Evolutionary conservation across 2,329 filamentous ascomycete genomes (phyloP).

Genomic region (Diaporthe humulicola): DNA sequence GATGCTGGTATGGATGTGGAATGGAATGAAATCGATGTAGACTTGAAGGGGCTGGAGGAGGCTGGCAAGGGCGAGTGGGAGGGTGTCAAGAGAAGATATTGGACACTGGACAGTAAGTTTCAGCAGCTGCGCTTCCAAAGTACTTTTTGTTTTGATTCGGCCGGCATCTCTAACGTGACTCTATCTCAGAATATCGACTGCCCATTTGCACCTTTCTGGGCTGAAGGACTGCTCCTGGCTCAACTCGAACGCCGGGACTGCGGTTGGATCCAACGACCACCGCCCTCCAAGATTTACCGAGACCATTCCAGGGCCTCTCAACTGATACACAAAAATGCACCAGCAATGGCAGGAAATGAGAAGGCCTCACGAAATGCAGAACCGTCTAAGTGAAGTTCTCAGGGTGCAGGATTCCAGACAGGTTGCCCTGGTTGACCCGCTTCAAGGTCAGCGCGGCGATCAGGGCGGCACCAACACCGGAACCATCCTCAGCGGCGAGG

Average conservation of each 20-base stretch:
- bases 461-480: constrained; percentile 94
- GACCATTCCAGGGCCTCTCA: not conserved
- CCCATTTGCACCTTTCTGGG: constrained; percentile 82
- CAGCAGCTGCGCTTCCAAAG: not conserved
- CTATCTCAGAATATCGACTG: constrained; percentile 72
- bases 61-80: constrained; percentile 85
- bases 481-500: constrained; percentile 92
- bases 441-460: constrained; percentile 83
- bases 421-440: constrained; percentile 72
- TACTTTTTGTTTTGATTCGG: constrained; percentile 30
- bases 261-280: not conserved
- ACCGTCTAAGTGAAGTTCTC: constrained; percentile 68
- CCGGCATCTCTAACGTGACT: constrained; percentile 45
- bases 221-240: constrained; percentile 52
- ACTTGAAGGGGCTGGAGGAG: constrained; percentile 73
- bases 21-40: constrained; percentile 84
- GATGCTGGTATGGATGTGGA: constrained; percentile 92
- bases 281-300: not conserved
- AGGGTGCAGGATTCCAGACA: constrained; percentile 74
- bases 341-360: not conserved
- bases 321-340: constrained; percentile 10
- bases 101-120: constrained; percentile 80
- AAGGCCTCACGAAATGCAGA: not conserved
- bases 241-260: not conserved
- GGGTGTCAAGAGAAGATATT: constrained; percentile 89